A percentile compares a stretch with the other conserved stretches of the same genome.
These are phyloP conservation scores for Trichodelitschia bisporula DNA, from an alignment of 495 filamentous ascomycete species.

Conservation along the genomic window DNA sequence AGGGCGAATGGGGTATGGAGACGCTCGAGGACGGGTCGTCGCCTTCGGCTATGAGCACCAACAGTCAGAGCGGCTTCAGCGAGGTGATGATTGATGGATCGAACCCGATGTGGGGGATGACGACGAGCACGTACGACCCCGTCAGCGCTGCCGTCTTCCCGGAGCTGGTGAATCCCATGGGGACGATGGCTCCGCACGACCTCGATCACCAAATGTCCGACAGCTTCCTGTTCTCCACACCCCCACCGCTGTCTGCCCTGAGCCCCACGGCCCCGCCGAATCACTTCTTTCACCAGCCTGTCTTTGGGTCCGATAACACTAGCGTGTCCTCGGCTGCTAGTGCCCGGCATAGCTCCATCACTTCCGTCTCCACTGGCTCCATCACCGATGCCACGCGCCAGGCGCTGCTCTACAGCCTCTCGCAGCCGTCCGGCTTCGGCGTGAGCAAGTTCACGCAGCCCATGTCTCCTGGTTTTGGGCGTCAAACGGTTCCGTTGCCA, in stretches of 20 bases:
- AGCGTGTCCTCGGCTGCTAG: constrained; percentile 28
- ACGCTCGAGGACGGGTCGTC: constrained; percentile 78
- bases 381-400: constrained; percentile 89
- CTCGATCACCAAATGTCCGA: constrained; percentile 10
- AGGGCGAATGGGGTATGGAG: constrained; percentile 55
- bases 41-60: constrained; percentile 80
- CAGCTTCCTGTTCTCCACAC: constrained; percentile 12
- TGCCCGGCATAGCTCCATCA: constrained; percentile 36
- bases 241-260: constrained; percentile 7
- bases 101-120: constrained; percentile 40
- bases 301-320: constrained; percentile 36
- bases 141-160: constrained; percentile 9
- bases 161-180: constrained; percentile 10
- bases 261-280: constrained; percentile 9
- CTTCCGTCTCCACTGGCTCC: constrained; percentile 43
- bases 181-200: constrained; percentile 10
- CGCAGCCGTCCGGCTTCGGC: constrained; percentile 47
- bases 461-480: constrained; percentile 25
- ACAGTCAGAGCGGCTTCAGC: constrained; percentile 75
- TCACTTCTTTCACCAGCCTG: constrained; percentile 23
- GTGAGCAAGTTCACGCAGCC: constrained; percentile 52
- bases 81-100: constrained; percentile 79
- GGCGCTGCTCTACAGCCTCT: constrained; percentile 60
- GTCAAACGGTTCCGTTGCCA: constrained; percentile 29
- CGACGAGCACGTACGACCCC: constrained; percentile 24